Evolutionary conservation across 2,329 filamentous ascomycete genomes (phyloP).

Genomic region (Exophiala aquamarina): DNA sequence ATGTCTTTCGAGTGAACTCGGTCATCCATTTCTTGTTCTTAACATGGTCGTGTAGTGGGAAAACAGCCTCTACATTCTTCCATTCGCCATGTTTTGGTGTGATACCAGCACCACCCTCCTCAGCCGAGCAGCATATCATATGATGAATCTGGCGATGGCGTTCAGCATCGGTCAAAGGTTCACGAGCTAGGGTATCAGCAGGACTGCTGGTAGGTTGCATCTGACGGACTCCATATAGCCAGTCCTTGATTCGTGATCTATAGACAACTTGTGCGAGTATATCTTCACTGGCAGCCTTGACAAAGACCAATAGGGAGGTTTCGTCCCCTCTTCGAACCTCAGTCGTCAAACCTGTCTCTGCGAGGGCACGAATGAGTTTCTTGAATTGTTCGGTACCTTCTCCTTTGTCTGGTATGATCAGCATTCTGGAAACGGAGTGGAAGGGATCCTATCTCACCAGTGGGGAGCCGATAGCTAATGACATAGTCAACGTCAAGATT

Average conservation of each 20-base stretch:
- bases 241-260: conserved; percentile 85
- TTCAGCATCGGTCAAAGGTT: conserved; percentile 85
- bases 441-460: conserved; percentile 50
- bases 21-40: conserved; percentile 77
- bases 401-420: conserved; percentile 55
- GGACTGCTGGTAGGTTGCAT: conserved; percentile 74
- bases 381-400: conserved; percentile 75
- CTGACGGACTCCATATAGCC: conserved; percentile 83
- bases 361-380: conserved; percentile 72
- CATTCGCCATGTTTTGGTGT: conserved; percentile 68
- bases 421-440: conserved; percentile 5
- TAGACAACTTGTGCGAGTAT: conserved; percentile 80
- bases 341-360: conserved; percentile 76
- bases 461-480: conserved; percentile 71
- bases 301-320: conserved; percentile 76
- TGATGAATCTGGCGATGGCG: conserved; percentile 84
- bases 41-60: conserved; percentile 73
- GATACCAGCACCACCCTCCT: conserved; percentile 77
- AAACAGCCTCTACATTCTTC: conserved; percentile 71
- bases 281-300: conserved; percentile 73
- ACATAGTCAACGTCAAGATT: conserved; percentile 85
- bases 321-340: conserved; percentile 81
- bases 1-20: conserved; percentile 70
- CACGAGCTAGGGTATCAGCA: conserved; percentile 63
- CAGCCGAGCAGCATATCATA: conserved; percentile 70